Evolutionary conservation across 148 eudicot species (phyloP), one percentile per base, ranked within the genome.

Genomic region (Camellia sinensis): DNA sequence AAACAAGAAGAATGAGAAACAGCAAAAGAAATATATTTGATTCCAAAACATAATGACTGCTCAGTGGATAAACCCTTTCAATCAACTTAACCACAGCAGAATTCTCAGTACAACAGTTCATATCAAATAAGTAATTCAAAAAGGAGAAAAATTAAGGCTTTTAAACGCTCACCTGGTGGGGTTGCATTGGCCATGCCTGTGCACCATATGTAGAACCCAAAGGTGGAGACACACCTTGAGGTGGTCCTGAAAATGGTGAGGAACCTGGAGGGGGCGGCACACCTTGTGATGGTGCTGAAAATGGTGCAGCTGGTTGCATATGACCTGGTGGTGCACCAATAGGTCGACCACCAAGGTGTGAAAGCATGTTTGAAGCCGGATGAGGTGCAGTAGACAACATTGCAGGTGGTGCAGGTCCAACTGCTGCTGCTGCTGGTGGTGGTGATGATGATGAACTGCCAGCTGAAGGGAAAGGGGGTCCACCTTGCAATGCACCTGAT

Each of bases 171-270:
- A 95, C 99, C 93, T 95, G 97, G 14, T 78, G 87, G 5, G 84
- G 75, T 80, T 82, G 97, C 83, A 89, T 81, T 73, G 74, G 87
- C 87, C 94, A 90, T 44, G 91, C 80, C 82, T 89, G 97, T 80
- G 85, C 68, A 71, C 96, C 97, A 80, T 73, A 90, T 7, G 91
- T 88, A 81, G 98, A 71, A 75, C 91, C 91, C 6, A 82, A 67
- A 62, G 92, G 83, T 60, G 85, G 90, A 37, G 82, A 80, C 46
- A 66, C 82, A 84, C 85, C 86, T 84, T 81, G 94, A 67, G 79
- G 86, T 72, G 90, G 82, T 48, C 82, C 86, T 78, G 90, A 57
- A 86, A 88, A 90, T 74, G 84, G 82, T 41, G 83, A 75, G 73
- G 85, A 81, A 60, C 88, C 84, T 53, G 77, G 7, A 43, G 80